Evolutionary conservation across 768 basidiomycete genomes (phyloP), one percentile per base, ranked within the genome.

Genomic region (Sistotremastrum niveocremeum): DNA sequence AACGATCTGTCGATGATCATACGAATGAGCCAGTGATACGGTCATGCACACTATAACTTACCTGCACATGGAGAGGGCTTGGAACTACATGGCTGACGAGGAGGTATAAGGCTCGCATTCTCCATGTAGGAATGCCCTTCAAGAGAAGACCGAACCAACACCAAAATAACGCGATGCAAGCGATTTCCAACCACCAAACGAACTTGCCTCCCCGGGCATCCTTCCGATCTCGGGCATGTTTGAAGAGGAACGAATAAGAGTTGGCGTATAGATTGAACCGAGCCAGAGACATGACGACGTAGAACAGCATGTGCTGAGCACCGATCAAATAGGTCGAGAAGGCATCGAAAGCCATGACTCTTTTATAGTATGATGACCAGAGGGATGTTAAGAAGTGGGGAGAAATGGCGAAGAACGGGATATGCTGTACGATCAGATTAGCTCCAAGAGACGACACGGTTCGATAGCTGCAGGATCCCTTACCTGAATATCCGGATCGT

Each of bases 401-500:
- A 3, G 89, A 82, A 56, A 94, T 87, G 46, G 93, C 94, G 54
- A 99, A 79, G 70, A 99, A 95, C 9, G 95, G 95, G 11, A 98
- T 66, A 56, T 88, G 82, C 59, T 81, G 77, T 49, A 88, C 87
- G 57, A 87, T 84, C 2, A 84, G 85, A 58, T 88, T 84, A 58
- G 20, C 83, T 86, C 51, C 12, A 28, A 46, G 30, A 47, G 44
- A 1, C 46, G 34, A 57, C 59, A 39, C 42, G 30, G 33, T 20
- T 20, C 20, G 20, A 20, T 20, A 20, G 20, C 20, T 20, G 20
- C 20, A 20, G 20, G 20, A 20, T 20, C 20, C 20, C 20, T 20
- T 20, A 20, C 20, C 20, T 20, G 20, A 20, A 20, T 20, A 20
- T 20, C 20, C 20, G 20, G 20, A 20, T 70, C 91, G 80, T 99